phyloP scores from a whole-genome alignment of 371 early-diverging fungal species.

The Paraphysoderma sedebokerense region DNA sequence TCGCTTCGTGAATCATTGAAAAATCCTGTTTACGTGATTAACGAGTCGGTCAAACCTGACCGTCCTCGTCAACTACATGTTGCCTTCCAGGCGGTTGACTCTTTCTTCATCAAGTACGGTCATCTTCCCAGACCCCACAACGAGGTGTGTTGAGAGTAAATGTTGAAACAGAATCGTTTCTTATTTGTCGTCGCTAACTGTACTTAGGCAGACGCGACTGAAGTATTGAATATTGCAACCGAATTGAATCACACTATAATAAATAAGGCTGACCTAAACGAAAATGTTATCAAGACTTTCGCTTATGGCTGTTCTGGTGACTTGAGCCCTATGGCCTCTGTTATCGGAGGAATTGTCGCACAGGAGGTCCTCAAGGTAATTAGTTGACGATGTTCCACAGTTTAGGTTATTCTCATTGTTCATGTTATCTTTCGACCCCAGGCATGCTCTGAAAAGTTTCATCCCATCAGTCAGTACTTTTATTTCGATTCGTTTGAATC shows the following conservation, averaged over 20 bases:
- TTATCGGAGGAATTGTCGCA: slow-evolving; percentile 96
- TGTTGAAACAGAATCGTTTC: slow-evolving; percentile 8
- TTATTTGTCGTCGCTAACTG: not conserved
- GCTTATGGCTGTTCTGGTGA: slow-evolving; percentile 76
- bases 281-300: slow-evolving; percentile 69
- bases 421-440: too few species aligned
- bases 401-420: not conserved
- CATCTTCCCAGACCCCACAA: slow-evolving; percentile 46
- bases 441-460: slow-evolving; percentile 84
- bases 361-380: slow-evolving; percentile 96
- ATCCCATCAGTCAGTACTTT: slow-evolving; percentile 87
- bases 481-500: slow-evolving; percentile 97
- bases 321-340: slow-evolving; percentile 88
- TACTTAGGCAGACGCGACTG: slow-evolving; percentile 44
- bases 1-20: slow-evolving; percentile 53
- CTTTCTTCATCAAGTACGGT: slow-evolving; percentile 45
- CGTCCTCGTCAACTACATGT: slow-evolving; percentile 78
- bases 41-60: slow-evolving; percentile 95
- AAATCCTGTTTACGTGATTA: slow-evolving; percentile 65
- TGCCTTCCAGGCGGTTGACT: slow-evolving; percentile 85
- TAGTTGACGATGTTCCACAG: not conserved
- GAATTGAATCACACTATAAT: slow-evolving; percentile 24
- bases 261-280: slow-evolving; percentile 59
- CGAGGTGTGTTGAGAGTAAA: slow-evolving; percentile 27
- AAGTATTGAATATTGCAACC: slow-evolving; percentile 36